Conservation (phyloP, 2,329 filamentous ascomycete genomes). For the Diaporthe sp. region DNA sequence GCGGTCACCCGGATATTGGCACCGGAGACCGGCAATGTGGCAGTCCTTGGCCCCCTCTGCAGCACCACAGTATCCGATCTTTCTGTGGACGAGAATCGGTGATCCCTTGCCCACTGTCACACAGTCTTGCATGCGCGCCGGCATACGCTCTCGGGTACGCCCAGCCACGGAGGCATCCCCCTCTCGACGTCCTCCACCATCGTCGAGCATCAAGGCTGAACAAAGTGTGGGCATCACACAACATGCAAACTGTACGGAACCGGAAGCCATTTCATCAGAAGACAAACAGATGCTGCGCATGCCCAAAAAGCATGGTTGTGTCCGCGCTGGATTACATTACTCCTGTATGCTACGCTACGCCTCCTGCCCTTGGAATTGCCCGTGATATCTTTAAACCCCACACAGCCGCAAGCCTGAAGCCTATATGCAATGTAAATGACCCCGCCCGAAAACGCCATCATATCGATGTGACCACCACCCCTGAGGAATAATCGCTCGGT, state of each 20-base stretch:
- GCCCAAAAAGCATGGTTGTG: not conserved
- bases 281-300: conserved; percentile 11
- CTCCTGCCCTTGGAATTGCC: conserved; percentile 1
- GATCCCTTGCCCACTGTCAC: not conserved
- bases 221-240: not conserved
- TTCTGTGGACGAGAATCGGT: not conserved
- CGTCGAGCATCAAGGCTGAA: not conserved
- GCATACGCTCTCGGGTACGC: too few species aligned
- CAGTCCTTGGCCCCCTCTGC: not conserved
- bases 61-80: not conserved
- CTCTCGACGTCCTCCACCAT: not conserved
- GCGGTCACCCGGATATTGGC: conserved; percentile 21
- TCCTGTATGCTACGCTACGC: conserved; percentile 30
- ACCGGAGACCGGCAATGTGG: conserved; percentile 24
- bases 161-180: not conserved
- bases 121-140: not conserved
- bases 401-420: conserved; percentile 22
- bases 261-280: not conserved
- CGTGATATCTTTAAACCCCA: conserved; percentile 30
- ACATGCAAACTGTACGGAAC: not conserved
- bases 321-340: conserved; percentile 27
- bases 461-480: conserved; percentile 1
- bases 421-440: conserved; percentile 28
- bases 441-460: conserved; percentile 23
- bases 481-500: not conserved